These are phyloP conservation scores for Tolypocladium guangdongense DNA, from an alignment of 2,329 filamentous ascomycete genomes.

Conservation along the genomic window DNA sequence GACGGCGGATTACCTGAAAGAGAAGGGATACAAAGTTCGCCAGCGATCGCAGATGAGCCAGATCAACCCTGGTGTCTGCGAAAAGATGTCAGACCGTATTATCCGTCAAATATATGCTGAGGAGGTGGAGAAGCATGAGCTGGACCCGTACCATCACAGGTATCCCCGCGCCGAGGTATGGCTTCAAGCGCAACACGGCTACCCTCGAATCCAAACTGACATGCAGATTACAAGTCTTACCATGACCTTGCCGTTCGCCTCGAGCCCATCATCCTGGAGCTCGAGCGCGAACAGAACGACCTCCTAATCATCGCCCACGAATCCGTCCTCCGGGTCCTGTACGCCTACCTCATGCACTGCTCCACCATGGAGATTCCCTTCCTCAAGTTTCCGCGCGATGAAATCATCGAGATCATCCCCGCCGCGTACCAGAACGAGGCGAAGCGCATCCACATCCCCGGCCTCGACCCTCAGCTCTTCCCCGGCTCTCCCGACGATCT, in stretches of 20 bases:
- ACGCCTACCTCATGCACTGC: slow-evolving; percentile 97
- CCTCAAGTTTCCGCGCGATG: slow-evolving; percentile 86
- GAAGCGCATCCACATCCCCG: slow-evolving; percentile 77
- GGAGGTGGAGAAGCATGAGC: slow-evolving; percentile 84
- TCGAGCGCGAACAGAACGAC: slow-evolving; percentile 94
- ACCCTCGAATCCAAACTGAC: neutral
- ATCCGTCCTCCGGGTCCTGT: slow-evolving; percentile 90
- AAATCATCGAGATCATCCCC: slow-evolving; percentile 98
- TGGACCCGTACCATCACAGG: slow-evolving; percentile 92
- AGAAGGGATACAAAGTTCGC: slow-evolving; percentile 71
- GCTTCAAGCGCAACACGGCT: neutral
- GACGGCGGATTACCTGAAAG: slow-evolving; percentile 72
- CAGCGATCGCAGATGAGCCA: slow-evolving; percentile 96
- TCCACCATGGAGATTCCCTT: slow-evolving; percentile 89
- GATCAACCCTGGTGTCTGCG: slow-evolving; percentile 90
- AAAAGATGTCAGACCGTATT: slow-evolving; percentile 76
- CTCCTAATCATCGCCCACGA: slow-evolving; percentile 98
- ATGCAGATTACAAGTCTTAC: slow-evolving; percentile 60
- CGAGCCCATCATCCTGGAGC: slow-evolving; percentile 93
- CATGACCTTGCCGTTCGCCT: slow-evolving; percentile 96
- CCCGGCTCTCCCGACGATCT: slow-evolving; percentile 74
- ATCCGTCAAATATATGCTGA: slow-evolving; percentile 79
- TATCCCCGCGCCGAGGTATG: slow-evolving; percentile 84
- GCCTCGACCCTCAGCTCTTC: slow-evolving; percentile 53
- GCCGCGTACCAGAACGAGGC: slow-evolving; percentile 96